Conservation (phyloP, 164 flowering plant genomes). For the Vitis riparia region DNA sequence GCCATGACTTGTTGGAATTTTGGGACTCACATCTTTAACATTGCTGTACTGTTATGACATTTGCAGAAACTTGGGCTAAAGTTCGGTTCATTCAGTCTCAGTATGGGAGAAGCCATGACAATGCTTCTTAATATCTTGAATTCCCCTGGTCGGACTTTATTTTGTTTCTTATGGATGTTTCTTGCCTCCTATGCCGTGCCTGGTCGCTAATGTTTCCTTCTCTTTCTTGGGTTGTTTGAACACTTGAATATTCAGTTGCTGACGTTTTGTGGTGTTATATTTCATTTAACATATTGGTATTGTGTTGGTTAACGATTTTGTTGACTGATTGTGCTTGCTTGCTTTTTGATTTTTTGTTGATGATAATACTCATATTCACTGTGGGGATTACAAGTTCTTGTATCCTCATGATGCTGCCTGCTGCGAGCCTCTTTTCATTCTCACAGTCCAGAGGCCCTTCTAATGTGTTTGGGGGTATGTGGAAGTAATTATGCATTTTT, state of each 20-base stretch:
- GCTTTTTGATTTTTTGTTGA: not conserved
- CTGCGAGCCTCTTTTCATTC: slow-evolving; percentile 14
- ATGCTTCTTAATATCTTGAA: slow-evolving; percentile 1
- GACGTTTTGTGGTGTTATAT: slow-evolving; percentile 17
- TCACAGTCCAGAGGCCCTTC: slow-evolving; percentile 5
- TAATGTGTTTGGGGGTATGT: slow-evolving; percentile 19
- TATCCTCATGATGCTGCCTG: slow-evolving; percentile 21
- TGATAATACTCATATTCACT: slow-evolving; percentile 6
- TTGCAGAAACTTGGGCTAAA: slow-evolving; percentile 67
- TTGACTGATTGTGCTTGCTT: not conserved
- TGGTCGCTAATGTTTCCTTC: slow-evolving; percentile 17
- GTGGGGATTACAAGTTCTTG: slow-evolving; percentile 7
- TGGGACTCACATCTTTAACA: slow-evolving; percentile 93
- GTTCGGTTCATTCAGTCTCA: slow-evolving; percentile 15
- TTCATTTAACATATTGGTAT: slow-evolving; percentile 4
- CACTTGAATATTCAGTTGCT: slow-evolving; percentile 21
- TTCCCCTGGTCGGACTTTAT: slow-evolving; percentile 20
- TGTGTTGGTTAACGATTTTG: slow-evolving; percentile 5
- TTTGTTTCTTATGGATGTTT: slow-evolving; percentile 20
- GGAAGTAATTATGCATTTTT: not conserved
- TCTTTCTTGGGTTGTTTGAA: slow-evolving; percentile 6
- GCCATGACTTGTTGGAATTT: slow-evolving; percentile 92
- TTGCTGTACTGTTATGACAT: slow-evolving; percentile 92
- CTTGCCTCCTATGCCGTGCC: slow-evolving; percentile 12
- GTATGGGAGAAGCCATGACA: slow-evolving; percentile 17